A percentile compares a stretch with the other conserved stretches of the same genome.
These are phyloP conservation scores for Kalmanozyma brasiliensis DNA, from an alignment of 1,284 basidiomycete genomes.

Conservation along the genomic window DNA sequence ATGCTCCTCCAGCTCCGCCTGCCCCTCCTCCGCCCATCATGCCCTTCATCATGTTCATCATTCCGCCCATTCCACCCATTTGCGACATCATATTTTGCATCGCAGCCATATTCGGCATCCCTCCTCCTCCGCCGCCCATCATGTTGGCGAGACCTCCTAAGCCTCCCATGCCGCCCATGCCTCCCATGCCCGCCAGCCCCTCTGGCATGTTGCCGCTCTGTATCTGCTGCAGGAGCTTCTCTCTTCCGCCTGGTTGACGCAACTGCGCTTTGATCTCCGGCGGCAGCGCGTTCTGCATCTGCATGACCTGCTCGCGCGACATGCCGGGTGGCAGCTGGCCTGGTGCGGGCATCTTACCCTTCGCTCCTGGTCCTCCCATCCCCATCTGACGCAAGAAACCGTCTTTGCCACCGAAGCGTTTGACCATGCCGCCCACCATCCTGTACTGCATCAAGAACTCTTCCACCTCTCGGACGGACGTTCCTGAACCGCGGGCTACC, in stretches of 20 bases:
- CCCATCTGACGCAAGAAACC: conserved; percentile 71
- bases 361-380: conserved; percentile 55
- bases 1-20: conserved; percentile 8
- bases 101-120: conserved; percentile 57
- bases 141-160: conserved; percentile 37
- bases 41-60: conserved; percentile 79
- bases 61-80: conserved; percentile 68
- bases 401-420: conserved; percentile 94
- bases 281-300: conserved; percentile 65
- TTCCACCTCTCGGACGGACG: conserved; percentile 94
- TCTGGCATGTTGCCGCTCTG: conserved; percentile 55
- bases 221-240: conserved; percentile 58
- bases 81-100: conserved; percentile 68
- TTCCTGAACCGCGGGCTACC: conserved; percentile 94
- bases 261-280: conserved; percentile 67
- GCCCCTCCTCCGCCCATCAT: conserved; percentile 76
- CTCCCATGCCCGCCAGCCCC: conserved; percentile 46
- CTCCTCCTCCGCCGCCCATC: conserved; percentile 44
- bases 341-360: conserved; percentile 51
- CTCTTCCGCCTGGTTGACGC: conserved; percentile 65
- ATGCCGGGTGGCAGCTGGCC: conserved; percentile 64
- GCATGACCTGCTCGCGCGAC: conserved; percentile 61
- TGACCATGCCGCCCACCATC: conserved; percentile 73
- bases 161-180: conserved; percentile 43
- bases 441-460: conserved; percentile 79